phyloP scores from a whole-genome alignment of 345 rosid species.

The Leavenworthia alabamica region DNA sequence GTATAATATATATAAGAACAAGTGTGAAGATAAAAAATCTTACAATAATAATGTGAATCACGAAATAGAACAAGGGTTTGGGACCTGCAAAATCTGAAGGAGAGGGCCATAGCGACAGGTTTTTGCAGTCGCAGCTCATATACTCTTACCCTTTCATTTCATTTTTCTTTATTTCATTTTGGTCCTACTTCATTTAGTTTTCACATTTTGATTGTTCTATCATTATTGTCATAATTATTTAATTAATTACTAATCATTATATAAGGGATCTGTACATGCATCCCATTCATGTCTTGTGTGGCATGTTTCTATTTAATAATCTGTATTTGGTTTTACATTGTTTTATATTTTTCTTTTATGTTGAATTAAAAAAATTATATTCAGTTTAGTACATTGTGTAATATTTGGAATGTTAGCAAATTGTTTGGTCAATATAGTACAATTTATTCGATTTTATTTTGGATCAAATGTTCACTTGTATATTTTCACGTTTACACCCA shows the following conservation, averaged over 20 bases:
- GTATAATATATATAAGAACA: not conserved
- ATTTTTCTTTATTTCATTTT: conserved; percentile 12
- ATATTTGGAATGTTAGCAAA: not conserved
- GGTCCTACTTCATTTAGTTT: conserved; percentile 20
- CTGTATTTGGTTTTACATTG: not conserved
- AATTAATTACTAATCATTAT: conserved; percentile 26
- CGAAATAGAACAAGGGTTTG: conserved; percentile 35
- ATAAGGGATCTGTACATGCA: conserved; percentile 12
- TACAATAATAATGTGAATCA: conserved; percentile 36
- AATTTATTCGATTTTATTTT: not conserved
- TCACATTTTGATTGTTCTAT: conserved; percentile 16
- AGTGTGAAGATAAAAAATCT: conserved; percentile 14
- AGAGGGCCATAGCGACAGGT: conserved; percentile 33
- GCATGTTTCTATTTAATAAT: not conserved
- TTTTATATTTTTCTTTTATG: not conserved
- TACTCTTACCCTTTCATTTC: conserved; percentile 10
- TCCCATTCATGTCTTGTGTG: conserved; percentile 7
- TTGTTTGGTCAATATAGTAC: not conserved
- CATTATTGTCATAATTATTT: conserved; percentile 17
- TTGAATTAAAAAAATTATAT: not conserved
- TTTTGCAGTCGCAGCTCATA: conserved; percentile 29
- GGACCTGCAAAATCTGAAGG: conserved; percentile 31
- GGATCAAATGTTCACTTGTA: not conserved
- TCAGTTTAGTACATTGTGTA: not conserved
- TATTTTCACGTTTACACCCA: not conserved